These are phyloP conservation scores for Rhodotorula sp. DNA, from an alignment of 1,284 basidiomycete species.

Conservation along the genomic window DNA sequence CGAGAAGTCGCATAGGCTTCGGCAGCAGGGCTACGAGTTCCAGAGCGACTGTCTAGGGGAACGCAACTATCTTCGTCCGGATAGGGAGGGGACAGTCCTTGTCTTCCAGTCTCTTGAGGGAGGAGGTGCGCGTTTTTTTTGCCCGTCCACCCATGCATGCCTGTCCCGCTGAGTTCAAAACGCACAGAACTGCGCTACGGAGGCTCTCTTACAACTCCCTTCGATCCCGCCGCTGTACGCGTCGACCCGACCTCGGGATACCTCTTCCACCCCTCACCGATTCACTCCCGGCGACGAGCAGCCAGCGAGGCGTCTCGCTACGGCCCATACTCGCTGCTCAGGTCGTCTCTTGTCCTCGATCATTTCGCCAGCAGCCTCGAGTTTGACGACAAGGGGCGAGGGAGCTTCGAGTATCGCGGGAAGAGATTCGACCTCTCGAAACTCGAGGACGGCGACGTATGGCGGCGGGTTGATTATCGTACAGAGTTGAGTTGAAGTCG, in stretches of 20 bases:
- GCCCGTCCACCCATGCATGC: background rate
- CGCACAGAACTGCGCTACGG: constrained; percentile 42
- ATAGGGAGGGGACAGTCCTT: constrained; percentile 44
- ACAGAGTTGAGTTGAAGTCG: accelerated
- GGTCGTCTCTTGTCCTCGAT: constrained; percentile 43
- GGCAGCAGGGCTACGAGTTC: constrained; percentile 44
- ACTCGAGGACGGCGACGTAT: constrained; percentile 4
- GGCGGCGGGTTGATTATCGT: background rate
- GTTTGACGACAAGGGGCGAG: constrained; percentile 23
- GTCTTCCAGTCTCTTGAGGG: constrained; percentile 45
- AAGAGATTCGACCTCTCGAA: background rate
- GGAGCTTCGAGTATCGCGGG: constrained; percentile 4
- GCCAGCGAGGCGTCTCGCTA: constrained; percentile 13
- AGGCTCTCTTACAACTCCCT: constrained; percentile 38
- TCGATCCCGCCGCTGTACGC: constrained; percentile 40
- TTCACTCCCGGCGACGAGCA: background rate
- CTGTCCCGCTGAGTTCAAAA: background rate
- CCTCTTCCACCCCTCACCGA: constrained; percentile 47
- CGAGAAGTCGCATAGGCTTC: constrained; percentile 16
- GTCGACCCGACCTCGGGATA: constrained; percentile 45
- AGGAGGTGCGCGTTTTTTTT: constrained; percentile 6
- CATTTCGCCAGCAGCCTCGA: constrained; percentile 41
- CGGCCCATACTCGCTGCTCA: constrained; percentile 44
- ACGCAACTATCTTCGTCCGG: constrained; percentile 44
- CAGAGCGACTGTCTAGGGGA: constrained; percentile 46